phyloP scores from a whole-genome alignment of 2,329 filamentous ascomycete genomes.

The Apiospora pterosperma region DNA sequence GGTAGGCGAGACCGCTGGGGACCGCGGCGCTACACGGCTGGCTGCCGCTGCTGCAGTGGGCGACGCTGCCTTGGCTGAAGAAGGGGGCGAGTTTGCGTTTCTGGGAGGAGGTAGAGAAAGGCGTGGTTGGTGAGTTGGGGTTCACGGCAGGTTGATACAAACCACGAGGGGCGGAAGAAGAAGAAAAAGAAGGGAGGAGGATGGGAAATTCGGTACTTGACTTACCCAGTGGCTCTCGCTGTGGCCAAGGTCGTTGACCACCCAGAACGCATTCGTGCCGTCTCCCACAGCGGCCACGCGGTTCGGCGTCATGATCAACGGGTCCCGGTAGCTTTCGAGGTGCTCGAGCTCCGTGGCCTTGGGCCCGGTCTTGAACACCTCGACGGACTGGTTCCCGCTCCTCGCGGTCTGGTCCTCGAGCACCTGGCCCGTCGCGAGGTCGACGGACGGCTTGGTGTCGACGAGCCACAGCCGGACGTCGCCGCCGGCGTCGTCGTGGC shows the following conservation, averaged over 20 bases:
- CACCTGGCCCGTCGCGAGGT: conserved; percentile 15
- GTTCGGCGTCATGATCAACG: conserved; percentile 22
- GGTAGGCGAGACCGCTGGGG: conserved; percentile 21
- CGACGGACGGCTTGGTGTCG: conserved; percentile 23
- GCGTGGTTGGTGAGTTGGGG: neutral
- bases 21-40: conserved; percentile 15
- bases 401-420: conserved; percentile 9
- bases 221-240: conserved; percentile 17
- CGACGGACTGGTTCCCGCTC: conserved; percentile 17
- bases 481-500: conserved; percentile 18
- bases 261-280: conserved; percentile 17
- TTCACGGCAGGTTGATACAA: neutral
- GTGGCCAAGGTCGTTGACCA: conserved; percentile 22
- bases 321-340: conserved; percentile 17
- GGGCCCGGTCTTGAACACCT: conserved; percentile 14
- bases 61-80: conserved; percentile 23
- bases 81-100: conserved; percentile 16
- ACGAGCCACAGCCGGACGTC: conserved; percentile 20
- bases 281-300: conserved; percentile 16
- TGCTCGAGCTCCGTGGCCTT: conserved; percentile 16
- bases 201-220: neutral
- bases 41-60: conserved; percentile 19
- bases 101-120: no score
- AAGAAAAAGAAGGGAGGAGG: neutral
- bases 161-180: neutral